A percentile compares a stretch with the other conserved stretches of the same genome.
Conservation (phyloP, 2,329 filamentous ascomycete genomes). For the Chaetomiaceae sp. region DNA sequence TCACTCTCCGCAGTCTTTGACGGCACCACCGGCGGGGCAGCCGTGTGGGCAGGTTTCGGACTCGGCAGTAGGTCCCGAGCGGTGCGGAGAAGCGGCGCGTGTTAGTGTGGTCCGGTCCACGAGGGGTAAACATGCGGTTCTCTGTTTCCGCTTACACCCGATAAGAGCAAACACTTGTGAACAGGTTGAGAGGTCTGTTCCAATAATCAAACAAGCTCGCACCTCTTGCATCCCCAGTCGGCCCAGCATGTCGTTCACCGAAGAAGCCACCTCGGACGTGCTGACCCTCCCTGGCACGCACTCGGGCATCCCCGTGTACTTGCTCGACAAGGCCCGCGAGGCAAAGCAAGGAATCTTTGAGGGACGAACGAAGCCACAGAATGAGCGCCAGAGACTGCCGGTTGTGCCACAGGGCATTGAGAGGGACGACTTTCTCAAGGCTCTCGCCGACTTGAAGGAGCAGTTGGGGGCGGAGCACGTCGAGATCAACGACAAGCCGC, state of each 20-base stretch:
- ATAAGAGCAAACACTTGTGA: neutral
- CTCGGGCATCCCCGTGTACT: conserved; percentile 36
- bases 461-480: neutral
- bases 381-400: conserved; percentile 29
- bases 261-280: conserved; percentile 29
- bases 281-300: conserved; percentile 36
- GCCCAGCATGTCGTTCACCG: conserved; percentile 21
- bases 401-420: conserved; percentile 39
- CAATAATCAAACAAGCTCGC: neutral
- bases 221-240: neutral
- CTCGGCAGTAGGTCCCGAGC: neutral
- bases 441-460: conserved; percentile 15
- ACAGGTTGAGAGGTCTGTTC: no score
- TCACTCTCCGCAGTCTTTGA: no score
- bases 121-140: neutral
- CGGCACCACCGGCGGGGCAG: neutral
- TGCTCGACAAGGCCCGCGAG: conserved; percentile 35
- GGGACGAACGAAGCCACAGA: conserved; percentile 32
- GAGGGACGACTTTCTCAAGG: conserved; percentile 21
- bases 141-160: neutral
- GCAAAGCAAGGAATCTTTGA: conserved; percentile 35
- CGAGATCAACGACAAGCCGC: conserved; percentile 37
- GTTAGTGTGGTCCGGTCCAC: neutral
- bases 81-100: neutral
- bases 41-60: neutral